Base-by-base conservation (phyloP, 169 alveolate species). In the Plasmodium fragile region DNA sequence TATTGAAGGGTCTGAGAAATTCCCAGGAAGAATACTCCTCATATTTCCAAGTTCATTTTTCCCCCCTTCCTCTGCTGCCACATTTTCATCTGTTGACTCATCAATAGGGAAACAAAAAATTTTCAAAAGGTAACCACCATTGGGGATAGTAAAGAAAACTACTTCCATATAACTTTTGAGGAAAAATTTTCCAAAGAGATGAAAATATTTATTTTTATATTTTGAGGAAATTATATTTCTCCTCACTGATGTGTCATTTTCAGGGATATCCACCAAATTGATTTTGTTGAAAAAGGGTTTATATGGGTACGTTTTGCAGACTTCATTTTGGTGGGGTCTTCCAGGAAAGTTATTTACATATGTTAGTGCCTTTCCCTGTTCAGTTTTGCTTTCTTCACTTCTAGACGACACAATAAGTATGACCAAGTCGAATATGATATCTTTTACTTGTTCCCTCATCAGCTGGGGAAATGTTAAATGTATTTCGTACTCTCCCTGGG, bases 131-230 rank as follows among this genome's bases (percentile, higher is more conserved):
- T 49, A 85, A 3, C 41, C 0, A 18, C 34, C 80, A 25, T 25
- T 22, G 8, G 83, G 85, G 8, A 85, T 73, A 8, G 83, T 55
- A 85, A 85, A 85, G 69, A 75, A 85, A 16, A 85, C 80, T 75
- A 75, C 93, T 10, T 85, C 85, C 28, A 13, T 34, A n/a, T 13
- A 32, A 7, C 22, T 22, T 10, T 75, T 72, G 25, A 85, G 55
- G 43, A 49, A 73, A 53, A 73, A 85, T 75, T 73, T 85, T 36
- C 79, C 93, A 43, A 49, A 85, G 11, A 45, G 53, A 13, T 73
- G 84, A 53, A 85, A 85, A 85, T 75, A 52, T 11, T 75, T 73
- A 73, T 32, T 39, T 18, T 85, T 55, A 52, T 34, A 73, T 52
- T 85, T 85, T 11, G 83, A 28, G 4, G 32, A 39, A 1, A 75